Percentiles rank a stretch among this genome's conserved stretches.
Evolutionary conservation across 768 basidiomycete species (phyloP).

Genomic region (Termitomyces sp.): DNA sequence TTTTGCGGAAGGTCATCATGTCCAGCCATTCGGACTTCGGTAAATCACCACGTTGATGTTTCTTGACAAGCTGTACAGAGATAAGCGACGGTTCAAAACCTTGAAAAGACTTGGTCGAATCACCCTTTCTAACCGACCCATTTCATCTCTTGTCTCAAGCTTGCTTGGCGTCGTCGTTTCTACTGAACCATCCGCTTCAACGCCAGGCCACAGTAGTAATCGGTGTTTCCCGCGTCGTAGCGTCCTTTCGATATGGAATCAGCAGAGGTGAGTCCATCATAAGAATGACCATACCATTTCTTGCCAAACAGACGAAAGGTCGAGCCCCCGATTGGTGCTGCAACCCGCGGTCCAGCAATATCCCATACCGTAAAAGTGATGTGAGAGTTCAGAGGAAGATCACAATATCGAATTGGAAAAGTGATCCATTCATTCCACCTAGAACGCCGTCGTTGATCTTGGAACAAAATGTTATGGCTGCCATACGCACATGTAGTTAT

Average conservation of each 20-base stretch:
- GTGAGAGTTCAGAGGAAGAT: constrained; percentile 85
- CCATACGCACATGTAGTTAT: constrained; percentile 60
- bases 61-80: constrained; percentile 71
- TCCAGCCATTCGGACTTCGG: constrained; percentile 96
- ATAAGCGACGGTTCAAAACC: background rate
- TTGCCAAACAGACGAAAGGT: constrained; percentile 89
- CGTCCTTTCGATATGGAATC: constrained; percentile 46
- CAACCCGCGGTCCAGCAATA: constrained; percentile 75
- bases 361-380: constrained; percentile 96
- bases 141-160: constrained; percentile 75
- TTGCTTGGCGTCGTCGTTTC: constrained; percentile 89
- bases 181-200: constrained; percentile 80
- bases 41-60: constrained; percentile 91
- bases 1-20: constrained; percentile 86
- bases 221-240: constrained; percentile 89
- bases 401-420: constrained; percentile 88
- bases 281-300: constrained; percentile 60
- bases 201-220: constrained; percentile 74
- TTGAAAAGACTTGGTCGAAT: background rate
- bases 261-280: background rate
- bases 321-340: constrained; percentile 84
- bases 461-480: background rate
- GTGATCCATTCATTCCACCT: constrained; percentile 94
- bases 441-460: background rate
- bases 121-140: constrained; percentile 93